phyloP scores from a whole-genome alignment of 2,329 filamentous ascomycete genomes.

The Calonectria crousiana region DNA sequence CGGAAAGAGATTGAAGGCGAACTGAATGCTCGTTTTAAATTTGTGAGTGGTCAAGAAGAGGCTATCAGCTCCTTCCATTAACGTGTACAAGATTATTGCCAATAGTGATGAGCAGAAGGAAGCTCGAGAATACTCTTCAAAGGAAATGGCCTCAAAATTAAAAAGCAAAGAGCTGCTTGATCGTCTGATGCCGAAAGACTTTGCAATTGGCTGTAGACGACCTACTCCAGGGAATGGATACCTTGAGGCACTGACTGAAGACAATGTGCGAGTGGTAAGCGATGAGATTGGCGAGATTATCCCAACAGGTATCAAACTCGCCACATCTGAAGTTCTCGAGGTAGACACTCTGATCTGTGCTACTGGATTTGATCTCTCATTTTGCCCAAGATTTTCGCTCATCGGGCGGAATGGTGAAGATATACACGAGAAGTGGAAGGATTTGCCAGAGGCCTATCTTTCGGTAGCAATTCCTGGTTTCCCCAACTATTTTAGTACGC shows the following conservation, averaged over 20 bases:
- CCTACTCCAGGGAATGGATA: conserved; percentile 24
- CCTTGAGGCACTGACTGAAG: conserved; percentile 2
- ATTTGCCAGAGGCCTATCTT: conserved; percentile 15
- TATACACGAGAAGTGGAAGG: conserved; percentile 7
- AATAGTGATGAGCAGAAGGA: conserved; percentile 14
- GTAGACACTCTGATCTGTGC: conserved; percentile 19
- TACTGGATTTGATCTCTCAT: conserved; percentile 24
- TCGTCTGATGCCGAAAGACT: conserved; percentile 8
- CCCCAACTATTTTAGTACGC: conserved; percentile 29
- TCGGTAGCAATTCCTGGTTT: conserved; percentile 15
- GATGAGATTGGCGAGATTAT: conserved; percentile 4
- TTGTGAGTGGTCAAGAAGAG: neutral
- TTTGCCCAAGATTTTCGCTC: conserved; percentile 10
- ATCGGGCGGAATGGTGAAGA: conserved; percentile 5
- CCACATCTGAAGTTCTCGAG: neutral
- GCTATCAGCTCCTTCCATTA: neutral
- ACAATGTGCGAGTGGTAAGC: conserved; percentile 9
- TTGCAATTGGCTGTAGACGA: conserved; percentile 21
- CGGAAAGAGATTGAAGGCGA: conserved; percentile 15
- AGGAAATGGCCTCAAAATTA: conserved; percentile 14
- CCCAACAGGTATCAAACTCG: neutral
- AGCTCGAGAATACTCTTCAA: neutral
- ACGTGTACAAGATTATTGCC: neutral
- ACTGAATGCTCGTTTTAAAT: conserved; percentile 12
- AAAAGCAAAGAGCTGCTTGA: neutral